Evolutionary conservation across 768 basidiomycete genomes (phyloP), one percentile per base, ranked within the genome.

Genomic region (Russula brevipes): DNA sequence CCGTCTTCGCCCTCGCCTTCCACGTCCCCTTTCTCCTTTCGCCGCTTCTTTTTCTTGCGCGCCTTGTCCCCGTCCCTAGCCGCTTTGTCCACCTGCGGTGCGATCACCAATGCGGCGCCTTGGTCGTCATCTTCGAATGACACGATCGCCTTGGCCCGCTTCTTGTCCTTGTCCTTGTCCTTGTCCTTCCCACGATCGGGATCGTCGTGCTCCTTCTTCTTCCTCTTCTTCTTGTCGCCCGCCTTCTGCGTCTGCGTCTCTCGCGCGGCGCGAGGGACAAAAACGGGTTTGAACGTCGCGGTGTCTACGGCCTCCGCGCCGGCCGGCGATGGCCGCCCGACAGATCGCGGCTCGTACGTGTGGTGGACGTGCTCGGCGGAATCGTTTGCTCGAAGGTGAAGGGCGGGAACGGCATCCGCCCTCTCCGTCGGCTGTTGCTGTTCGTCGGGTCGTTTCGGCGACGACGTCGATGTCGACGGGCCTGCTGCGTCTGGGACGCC

Each of bases 261-360:
- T 8, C 77, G 75, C 38, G 73, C 73, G 12, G 75, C 75, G n/a
- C 85, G 81, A 6, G 86, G 85, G 8, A 91, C 84, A 72, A 98
- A 98, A 0, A 86, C 90, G 1, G 95, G 95, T 69, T 87, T 91
- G 80, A 96, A 98, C 0, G 86, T 85, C n/a, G 80, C 74, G 33
- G 85, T 66, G 70, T 94, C 88, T 8, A 82, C 75, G 4, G 10
- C 41, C 30, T 71, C 72, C 24, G 70, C 57, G 47, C 50, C 54
- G 6, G 35, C 30, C 11, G 63, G 42, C 11, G 63, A 41, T 19
- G 52, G 55, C 36, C 54, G 60, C 45, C n/a, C 38, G 19, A 33
- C 44, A 9, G 57, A 52, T 52, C 46, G 39, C 3, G 67, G 66
- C 35, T 65, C 64, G 51, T 70, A 65, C 12, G 60, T 35, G 3